Percentiles rank a stretch among this genome's conserved stretches.
These are phyloP conservation scores for Diaporthe batatas DNA, from an alignment of 2,329 filamentous ascomycete species.

Conservation along the genomic window DNA sequence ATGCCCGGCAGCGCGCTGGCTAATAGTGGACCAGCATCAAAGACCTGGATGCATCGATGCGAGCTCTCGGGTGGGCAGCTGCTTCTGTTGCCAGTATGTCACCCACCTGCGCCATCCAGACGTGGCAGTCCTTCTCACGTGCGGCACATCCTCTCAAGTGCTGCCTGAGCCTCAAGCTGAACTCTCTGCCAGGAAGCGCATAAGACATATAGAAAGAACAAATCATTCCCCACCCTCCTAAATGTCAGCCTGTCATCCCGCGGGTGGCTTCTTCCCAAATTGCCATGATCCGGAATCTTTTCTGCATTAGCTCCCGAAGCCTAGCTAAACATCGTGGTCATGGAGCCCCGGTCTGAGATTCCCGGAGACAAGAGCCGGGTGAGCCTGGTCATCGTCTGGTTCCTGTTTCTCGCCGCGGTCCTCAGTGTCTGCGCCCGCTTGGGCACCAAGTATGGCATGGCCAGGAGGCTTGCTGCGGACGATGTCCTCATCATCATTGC, in stretches of 20 bases:
- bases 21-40: neutral
- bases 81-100: neutral
- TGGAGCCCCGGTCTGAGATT: constrained; percentile 2
- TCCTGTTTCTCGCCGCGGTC: constrained; percentile 13
- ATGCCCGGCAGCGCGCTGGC: neutral
- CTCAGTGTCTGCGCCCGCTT: constrained; percentile 24
- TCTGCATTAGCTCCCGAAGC: constrained; percentile 24
- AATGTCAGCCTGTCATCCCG: neutral
- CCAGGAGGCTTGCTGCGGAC: constrained; percentile 4
- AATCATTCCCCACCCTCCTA: neutral
- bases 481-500: constrained; percentile 18
- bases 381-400: constrained; percentile 28
- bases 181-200: neutral
- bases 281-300: neutral
- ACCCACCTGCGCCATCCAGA: neutral
- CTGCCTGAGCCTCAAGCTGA: neutral
- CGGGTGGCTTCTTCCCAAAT: constrained; percentile 1
- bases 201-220: constrained; percentile 6
- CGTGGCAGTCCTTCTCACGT: neutral
- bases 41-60: neutral
- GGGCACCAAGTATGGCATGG: constrained; percentile 34
- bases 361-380: constrained; percentile 19
- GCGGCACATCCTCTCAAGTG: neutral
- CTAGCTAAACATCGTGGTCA: neutral
- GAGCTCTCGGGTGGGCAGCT: neutral